Evolutionary conservation across 225 moss, liverwort and hornwort genomes (phyloP), one percentile per base, ranked within the genome.

Genomic region (Thuidium tamariscinum): DNA sequence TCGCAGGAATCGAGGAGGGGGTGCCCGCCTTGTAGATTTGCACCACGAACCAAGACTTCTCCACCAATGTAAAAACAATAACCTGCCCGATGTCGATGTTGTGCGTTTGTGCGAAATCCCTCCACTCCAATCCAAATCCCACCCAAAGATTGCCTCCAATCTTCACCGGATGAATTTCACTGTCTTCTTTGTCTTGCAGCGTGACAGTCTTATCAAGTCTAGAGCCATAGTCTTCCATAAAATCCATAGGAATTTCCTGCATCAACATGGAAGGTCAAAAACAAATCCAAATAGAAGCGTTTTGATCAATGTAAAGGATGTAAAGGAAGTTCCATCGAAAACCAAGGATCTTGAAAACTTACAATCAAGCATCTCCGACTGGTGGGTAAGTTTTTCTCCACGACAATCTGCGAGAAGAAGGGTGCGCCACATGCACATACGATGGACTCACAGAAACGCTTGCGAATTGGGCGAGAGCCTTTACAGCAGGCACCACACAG

Each of bases 381-480:
- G 19, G 67, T 54, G 18, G 87, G 87, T 63, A 90, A 71, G 84
- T 85, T 87, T 9, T 72, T 71, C 41, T 88, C 85, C 77, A 61
- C 88, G 23, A 82, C 82, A 85, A 77, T 82, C 48, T 88, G 71
- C 39, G 82, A 84, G 55, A 90, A 88, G 77, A 90, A 90, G 26
- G 77, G 85, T 82, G 85, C 49, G 12, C 82, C 77, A 56, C 88
- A 82, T 37, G 48, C 82, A 41, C 78, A 82, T 56, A 77, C 20
- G 29, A 70, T 52, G 36, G 69, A 51, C 23, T 84, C 87, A 26
- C 55, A 26, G 25, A 87, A 75, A 44, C 52, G 76, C 81, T 85
- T 90, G 81, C 82, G 56, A 77, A 71, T 57, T 69, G 75, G 76
- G 37, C 72, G 65, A 81, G 70, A 88, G 26, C 49, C 88, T 85